Evolutionary conservation across 805 yeast species (phyloP).

Genomic region (Yamadazyma scolyti): DNA sequence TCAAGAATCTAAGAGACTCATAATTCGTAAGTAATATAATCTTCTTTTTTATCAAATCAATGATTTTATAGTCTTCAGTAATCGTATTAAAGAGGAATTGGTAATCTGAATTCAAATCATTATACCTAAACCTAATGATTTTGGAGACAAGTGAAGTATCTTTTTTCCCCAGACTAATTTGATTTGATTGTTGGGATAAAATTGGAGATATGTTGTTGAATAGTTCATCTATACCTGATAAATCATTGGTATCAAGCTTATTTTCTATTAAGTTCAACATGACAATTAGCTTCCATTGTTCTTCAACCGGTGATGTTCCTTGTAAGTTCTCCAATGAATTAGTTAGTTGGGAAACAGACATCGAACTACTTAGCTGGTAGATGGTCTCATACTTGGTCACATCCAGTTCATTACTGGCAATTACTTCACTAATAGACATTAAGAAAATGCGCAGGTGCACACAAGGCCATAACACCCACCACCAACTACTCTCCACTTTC

Average conservation of each 20-base stretch:
- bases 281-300: too few relatives aligned
- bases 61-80: constrained; percentile 11
- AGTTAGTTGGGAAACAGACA: too few relatives aligned
- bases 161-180: neutral
- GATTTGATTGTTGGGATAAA: neutral
- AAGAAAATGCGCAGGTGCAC: too few relatives aligned
- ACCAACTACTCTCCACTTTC: too few relatives aligned
- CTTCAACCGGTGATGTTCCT: too few relatives aligned
- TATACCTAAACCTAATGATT: constrained; percentile 20
- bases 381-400: too few relatives aligned
- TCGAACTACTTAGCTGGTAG: too few relatives aligned
- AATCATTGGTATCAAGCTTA: constrained; percentile 2
- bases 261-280: constrained; percentile 1
- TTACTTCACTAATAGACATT: too few relatives aligned
- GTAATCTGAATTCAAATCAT: constrained; percentile 32
- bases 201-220: neutral
- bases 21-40: constrained; percentile 17
- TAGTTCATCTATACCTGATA: constrained; percentile 1
- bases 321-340: too few relatives aligned
- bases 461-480: too few relatives aligned
- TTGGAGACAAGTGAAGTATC: constrained; percentile 1
- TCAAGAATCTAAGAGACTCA: constrained; percentile 5
- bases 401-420: too few relatives aligned
- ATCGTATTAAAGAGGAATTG: constrained; percentile 17
- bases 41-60: constrained; percentile 32